phyloP scores from a whole-genome alignment of 768 basidiomycete species.

The Daedaleopsis nitida region DNA sequence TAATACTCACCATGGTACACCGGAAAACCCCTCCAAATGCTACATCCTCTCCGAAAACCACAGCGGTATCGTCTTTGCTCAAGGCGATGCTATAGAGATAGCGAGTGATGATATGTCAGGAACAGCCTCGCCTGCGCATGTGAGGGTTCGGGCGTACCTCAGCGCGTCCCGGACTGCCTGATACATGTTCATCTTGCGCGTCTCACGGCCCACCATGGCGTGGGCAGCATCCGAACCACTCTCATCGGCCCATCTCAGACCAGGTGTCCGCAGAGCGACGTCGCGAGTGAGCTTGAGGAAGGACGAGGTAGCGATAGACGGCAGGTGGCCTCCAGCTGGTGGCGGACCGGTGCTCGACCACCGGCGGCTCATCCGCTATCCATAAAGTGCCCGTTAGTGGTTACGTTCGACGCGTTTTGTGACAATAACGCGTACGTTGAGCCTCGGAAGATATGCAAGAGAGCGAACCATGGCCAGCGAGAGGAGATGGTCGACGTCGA shows the following conservation, averaged over 20 bases:
- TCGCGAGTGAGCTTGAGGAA: slow-evolving; percentile 69
- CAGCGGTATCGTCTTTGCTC: slow-evolving; percentile 80
- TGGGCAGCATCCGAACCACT: slow-evolving; percentile 44
- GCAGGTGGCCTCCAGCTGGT: slow-evolving; percentile 78
- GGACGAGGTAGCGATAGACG: slow-evolving; percentile 69
- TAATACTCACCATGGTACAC: slow-evolving; percentile 75
- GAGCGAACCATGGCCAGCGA: slow-evolving; percentile 18
- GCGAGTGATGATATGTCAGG: background rate
- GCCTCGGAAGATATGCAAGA: slow-evolving; percentile 16
- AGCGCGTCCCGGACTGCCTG: slow-evolving; percentile 92
- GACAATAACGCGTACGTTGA: slow-evolving; percentile 14
- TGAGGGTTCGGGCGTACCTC: slow-evolving; percentile 49
- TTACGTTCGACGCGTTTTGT: background rate
- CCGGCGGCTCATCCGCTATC: slow-evolving; percentile 34
- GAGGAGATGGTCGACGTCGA: slow-evolving; percentile 28
- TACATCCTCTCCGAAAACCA: slow-evolving; percentile 91
- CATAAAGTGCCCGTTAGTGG: background rate
- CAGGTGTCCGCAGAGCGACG: slow-evolving; percentile 69
- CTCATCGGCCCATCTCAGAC: slow-evolving; percentile 70
- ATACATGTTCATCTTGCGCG: slow-evolving; percentile 94
- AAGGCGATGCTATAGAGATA: slow-evolving; percentile 65
- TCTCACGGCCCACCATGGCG: slow-evolving; percentile 74
- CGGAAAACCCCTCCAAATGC: slow-evolving; percentile 95
- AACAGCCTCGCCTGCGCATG: slow-evolving; percentile 6
- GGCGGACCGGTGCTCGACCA: slow-evolving; percentile 65